Conservation (phyloP, 768 basidiomycete species). For the Stropharia rugosoannulata region DNA sequence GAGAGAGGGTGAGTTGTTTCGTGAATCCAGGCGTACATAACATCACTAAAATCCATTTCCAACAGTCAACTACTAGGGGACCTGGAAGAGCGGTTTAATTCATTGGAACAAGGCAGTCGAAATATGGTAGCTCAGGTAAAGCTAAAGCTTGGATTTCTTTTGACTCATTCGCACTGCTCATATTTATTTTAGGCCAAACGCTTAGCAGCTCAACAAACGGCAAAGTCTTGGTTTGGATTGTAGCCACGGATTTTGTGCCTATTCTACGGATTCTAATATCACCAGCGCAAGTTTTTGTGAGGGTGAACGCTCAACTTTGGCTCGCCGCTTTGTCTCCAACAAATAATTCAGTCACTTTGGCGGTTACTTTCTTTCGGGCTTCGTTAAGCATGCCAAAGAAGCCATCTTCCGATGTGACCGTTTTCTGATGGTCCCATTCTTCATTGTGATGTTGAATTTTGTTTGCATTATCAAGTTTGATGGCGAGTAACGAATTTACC, state of each 20-base stretch:
- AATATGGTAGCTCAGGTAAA: constrained; percentile 63
- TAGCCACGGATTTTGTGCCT: constrained; percentile 17
- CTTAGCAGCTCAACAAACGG: constrained; percentile 59
- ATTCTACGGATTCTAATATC: not conserved
- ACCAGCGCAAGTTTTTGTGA: not conserved
- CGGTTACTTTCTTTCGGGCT: constrained; percentile 41
- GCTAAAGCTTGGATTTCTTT: constrained; percentile 17
- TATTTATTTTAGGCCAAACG: constrained; percentile 50
- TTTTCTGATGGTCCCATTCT: constrained; percentile 44
- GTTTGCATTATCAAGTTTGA: constrained; percentile 35
- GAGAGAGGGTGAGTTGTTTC: constrained; percentile 57
- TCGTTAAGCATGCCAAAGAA: constrained; percentile 46
- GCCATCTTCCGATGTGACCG: constrained; percentile 36
- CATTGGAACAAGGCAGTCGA: constrained; percentile 64
- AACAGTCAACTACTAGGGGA: constrained; percentile 60
- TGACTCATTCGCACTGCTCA: not conserved
- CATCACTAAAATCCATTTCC: not conserved
- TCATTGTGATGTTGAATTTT: constrained; percentile 39
- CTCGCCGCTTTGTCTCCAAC: constrained; percentile 19
- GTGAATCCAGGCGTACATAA: not conserved
- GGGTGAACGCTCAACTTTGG: not conserved
- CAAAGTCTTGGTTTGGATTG: constrained; percentile 67
- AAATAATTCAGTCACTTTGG: constrained; percentile 31
- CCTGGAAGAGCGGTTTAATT: constrained; percentile 61
- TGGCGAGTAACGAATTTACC: constrained; percentile 41